A percentile compares a stretch with the other conserved stretches of the same genome.
Evolutionary conservation across 192 early-diverging fungal genomes (phyloP).

Genomic region (Backusella luteola): DNA sequence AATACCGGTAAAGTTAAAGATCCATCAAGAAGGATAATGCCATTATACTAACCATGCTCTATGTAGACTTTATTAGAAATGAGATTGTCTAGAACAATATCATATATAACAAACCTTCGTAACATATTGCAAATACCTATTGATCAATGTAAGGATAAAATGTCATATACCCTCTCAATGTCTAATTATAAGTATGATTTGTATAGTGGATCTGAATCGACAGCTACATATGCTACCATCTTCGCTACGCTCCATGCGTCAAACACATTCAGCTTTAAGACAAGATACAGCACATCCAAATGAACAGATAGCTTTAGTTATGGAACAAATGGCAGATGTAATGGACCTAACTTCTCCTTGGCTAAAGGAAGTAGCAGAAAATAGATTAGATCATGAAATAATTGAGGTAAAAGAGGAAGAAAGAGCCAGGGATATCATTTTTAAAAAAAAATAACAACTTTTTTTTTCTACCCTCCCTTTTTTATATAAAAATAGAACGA

Average conservation of each 20-base stretch:
- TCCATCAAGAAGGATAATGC: background rate
- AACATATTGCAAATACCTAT: background rate
- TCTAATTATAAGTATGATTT: background rate
- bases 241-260: background rate
- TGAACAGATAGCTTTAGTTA: background rate
- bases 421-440: background rate
- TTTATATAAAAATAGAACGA: background rate
- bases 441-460: background rate
- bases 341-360: background rate
- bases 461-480: background rate
- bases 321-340: background rate
- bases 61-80: slow-evolving; percentile 2
- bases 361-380: background rate
- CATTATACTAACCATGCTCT: background rate
- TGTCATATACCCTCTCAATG: background rate
- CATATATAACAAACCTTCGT: background rate
- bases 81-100: background rate
- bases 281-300: background rate
- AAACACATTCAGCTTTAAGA: background rate
- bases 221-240: slow-evolving; percentile 2
- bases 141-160: background rate
- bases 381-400: background rate
- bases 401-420: background rate
- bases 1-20: background rate
- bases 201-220: background rate